Evolutionary conservation across 306 rosid species (phyloP), one percentile per base, ranked within the genome.

Genomic region (Prunus davidiana): DNA sequence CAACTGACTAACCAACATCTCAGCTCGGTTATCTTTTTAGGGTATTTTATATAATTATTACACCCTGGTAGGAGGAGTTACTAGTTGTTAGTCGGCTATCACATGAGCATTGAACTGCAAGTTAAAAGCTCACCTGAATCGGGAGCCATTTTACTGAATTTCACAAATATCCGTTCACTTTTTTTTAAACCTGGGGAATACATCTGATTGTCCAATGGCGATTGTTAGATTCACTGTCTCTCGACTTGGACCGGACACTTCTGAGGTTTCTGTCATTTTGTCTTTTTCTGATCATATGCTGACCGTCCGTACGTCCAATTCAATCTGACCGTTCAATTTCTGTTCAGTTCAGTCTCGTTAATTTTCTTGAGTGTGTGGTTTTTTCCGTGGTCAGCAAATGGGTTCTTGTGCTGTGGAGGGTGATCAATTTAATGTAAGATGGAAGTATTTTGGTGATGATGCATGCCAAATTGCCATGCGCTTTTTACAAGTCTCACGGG

Each of bases 181-280:
- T 56, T 24, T 47, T 69, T 86, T 58, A 84, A 69, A 69, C 80
- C 15, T 79, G 55, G 75, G 74, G 76, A 86, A 79, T 76, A 77
- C 71, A 76, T 77, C 81, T 74, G 75, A 80, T 68, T 84, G 88
- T 78, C 86, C 83, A 75, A 80, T 74, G 83, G 83, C 71, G 54
- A 77, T 71, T 75, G 85, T 83, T 89, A 72, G 83, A 81, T 81
- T 38, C 76, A 76, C 86, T 79, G 89, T 85, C 69, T 52, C 78
- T 58, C 57, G 24, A 74, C 16, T 86, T 79, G 93, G 85, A 87
- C 89, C 78, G 74, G 81, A 87, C 89, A 80, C 79, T 77, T 24
- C 54, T 19, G 34, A 27, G 87, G 82, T 83, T 14, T 30, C 73
- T 65, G 80, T 81, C 73, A 64, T 68, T 68, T 73, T 79, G 83